Conservation (phyloP, 2,329 filamentous ascomycete genomes). For the Helminthosporium solani region DNA sequence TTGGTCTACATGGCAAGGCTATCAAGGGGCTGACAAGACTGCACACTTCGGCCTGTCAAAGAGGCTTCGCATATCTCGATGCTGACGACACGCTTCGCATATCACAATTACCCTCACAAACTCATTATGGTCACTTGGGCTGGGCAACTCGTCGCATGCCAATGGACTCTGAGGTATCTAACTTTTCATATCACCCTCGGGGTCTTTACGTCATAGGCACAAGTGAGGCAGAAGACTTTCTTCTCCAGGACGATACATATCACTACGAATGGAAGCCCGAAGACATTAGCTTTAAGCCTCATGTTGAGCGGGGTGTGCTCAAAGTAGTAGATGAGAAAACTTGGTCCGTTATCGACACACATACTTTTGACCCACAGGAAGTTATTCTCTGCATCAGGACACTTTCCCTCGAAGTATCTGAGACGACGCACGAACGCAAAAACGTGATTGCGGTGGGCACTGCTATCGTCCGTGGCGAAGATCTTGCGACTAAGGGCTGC, state of each 20-base stretch:
- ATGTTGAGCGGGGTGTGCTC: slow-evolving; percentile 68
- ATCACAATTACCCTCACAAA: slow-evolving; percentile 67
- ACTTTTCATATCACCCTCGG: slow-evolving; percentile 75
- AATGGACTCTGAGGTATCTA: slow-evolving; percentile 68
- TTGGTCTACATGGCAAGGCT: slow-evolving; percentile 68
- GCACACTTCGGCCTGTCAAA: slow-evolving; percentile 73
- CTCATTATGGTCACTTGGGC: slow-evolving; percentile 71
- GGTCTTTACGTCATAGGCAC: slow-evolving; percentile 77
- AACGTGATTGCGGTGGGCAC: slow-evolving; percentile 84
- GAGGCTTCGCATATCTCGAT: slow-evolving; percentile 82
- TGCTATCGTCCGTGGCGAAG: slow-evolving; percentile 82
- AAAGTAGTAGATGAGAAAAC: slow-evolving; percentile 77
- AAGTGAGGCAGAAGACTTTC: slow-evolving; percentile 67
- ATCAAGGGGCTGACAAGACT: slow-evolving; percentile 74
- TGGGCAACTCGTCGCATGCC: slow-evolving; percentile 72
- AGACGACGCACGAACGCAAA: slow-evolving; percentile 82
- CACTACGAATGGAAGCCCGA: slow-evolving; percentile 79
- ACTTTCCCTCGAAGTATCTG: slow-evolving; percentile 84
- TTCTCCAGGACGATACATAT: slow-evolving; percentile 82
- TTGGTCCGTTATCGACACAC: slow-evolving; percentile 75
- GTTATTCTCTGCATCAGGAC: slow-evolving; percentile 78
- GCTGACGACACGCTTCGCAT: slow-evolving; percentile 68
- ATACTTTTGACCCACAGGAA: slow-evolving; percentile 73
- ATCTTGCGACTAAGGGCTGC: slow-evolving; percentile 79
- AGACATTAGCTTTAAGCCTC: slow-evolving; percentile 62